Conservation (phyloP, 2,329 filamentous ascomycete genomes). For the Chaetomiaceae sp. region DNA sequence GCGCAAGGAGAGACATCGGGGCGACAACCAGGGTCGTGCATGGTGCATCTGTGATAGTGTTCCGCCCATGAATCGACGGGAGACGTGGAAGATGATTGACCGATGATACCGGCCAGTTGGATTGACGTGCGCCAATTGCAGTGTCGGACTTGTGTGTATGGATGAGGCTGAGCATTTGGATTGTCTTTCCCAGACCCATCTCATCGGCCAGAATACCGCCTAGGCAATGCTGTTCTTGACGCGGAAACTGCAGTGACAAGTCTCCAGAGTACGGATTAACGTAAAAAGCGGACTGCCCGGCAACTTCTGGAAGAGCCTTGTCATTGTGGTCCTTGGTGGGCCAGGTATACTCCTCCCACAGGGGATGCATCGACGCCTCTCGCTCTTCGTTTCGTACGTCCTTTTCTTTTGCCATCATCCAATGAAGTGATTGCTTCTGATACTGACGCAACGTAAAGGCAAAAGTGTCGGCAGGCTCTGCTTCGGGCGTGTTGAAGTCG, state of each 20-base stretch:
- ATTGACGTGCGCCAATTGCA: conserved; percentile 37
- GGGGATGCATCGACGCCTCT: conserved; percentile 84
- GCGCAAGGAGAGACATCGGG: conserved; percentile 91
- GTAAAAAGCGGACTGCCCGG: conserved; percentile 73
- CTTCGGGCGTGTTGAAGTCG: conserved; percentile 85
- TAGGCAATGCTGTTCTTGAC: conserved; percentile 89
- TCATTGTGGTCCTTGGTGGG: conserved; percentile 84
- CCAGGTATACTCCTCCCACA: conserved; percentile 97
- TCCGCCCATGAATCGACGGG: conserved; percentile 46
- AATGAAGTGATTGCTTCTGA: conserved; percentile 90
- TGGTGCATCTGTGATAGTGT: conserved; percentile 63
- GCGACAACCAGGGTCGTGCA: conserved; percentile 93
- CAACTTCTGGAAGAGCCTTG: conserved; percentile 61
- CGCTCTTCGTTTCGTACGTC: conserved; percentile 63
- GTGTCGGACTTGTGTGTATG: conserved; percentile 71
- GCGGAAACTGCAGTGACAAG: conserved; percentile 83
- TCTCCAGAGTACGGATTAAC: conserved; percentile 97
- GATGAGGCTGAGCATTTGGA: conserved; percentile 93
- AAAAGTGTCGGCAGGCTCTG: conserved; percentile 79
- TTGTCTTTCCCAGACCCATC: conserved; percentile 97
- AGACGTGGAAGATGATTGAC: conserved; percentile 61
- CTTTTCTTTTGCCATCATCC: conserved; percentile 94
- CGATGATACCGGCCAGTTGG: conserved; percentile 34
- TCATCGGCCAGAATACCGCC: conserved; percentile 93
- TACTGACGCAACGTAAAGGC: conserved; percentile 81